Conservation (phyloP, 805 yeast genomes). For the Ogataea henricii region DNA sequence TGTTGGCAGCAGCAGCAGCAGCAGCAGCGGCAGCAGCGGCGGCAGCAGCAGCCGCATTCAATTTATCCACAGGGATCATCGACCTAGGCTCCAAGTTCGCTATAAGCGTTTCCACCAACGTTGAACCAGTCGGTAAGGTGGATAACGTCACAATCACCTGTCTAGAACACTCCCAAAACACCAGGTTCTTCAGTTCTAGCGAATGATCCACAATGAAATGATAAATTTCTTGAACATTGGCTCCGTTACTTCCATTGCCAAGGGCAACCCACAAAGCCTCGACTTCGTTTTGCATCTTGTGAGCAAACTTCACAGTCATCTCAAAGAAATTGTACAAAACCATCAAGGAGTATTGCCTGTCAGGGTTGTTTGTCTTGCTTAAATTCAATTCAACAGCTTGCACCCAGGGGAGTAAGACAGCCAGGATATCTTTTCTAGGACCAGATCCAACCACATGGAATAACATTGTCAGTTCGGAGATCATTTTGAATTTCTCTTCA, state of each 20-base stretch:
- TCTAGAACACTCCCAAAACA: constrained; percentile 75
- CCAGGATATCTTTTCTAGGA: constrained; percentile 74
- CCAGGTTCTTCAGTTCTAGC: constrained; percentile 66
- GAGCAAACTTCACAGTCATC: constrained; percentile 76
- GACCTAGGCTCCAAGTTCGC: constrained; percentile 76
- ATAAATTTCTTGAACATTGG: constrained; percentile 71
- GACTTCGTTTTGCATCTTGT: constrained; percentile 77
- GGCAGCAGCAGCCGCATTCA: constrained; percentile 6
- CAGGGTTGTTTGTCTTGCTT: constrained; percentile 33
- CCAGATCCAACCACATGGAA: constrained; percentile 60
- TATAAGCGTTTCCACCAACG: constrained; percentile 63
- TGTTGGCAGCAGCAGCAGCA: constrained; percentile 8
- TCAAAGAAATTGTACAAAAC: constrained; percentile 80
- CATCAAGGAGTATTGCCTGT: constrained; percentile 55
- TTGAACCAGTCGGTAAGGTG: constrained; percentile 47
- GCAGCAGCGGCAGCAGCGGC: constrained; percentile 10
- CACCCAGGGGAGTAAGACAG: constrained; percentile 90
- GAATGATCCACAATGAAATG: constrained; percentile 71
- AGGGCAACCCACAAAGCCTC: constrained; percentile 95
- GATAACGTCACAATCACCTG: constrained; percentile 82
- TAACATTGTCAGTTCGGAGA: constrained; percentile 72
- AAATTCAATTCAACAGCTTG: constrained; percentile 68
- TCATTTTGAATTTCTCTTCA: constrained; percentile 59
- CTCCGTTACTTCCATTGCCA: constrained; percentile 69
- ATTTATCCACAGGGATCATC: constrained; percentile 67